These are phyloP conservation scores for Rhizophagus clarus DNA, from an alignment of 192 early-diverging fungal species.

Conservation along the genomic window DNA sequence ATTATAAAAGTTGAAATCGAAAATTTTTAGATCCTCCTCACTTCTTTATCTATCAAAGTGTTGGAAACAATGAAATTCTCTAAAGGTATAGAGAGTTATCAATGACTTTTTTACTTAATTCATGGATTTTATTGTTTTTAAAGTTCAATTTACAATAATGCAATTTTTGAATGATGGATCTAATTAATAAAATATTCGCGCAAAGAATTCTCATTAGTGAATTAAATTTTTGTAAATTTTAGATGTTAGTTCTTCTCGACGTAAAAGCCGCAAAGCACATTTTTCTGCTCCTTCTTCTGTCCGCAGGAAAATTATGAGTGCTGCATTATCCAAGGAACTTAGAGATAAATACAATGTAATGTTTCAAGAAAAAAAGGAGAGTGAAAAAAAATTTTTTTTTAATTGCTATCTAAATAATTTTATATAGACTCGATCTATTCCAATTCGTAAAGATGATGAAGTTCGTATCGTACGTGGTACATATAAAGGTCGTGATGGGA, in stretches of 20 bases:
- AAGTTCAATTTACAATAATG: too few relatives aligned
- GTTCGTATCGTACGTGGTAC: slow-evolving; percentile 93
- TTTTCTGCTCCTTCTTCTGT: slow-evolving; percentile 94
- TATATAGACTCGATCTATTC: slow-evolving; percentile 83
- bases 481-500: slow-evolving; percentile 97
- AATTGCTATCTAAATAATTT: not conserved
- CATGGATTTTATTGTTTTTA: not conserved
- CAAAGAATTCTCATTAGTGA: too few relatives aligned
- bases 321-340: slow-evolving; percentile 97
- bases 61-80: slow-evolving; percentile 13
- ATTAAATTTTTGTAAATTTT: slow-evolving; percentile 21
- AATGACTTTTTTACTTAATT: not conserved
- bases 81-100: slow-evolving; percentile 10
- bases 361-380: too few relatives aligned
- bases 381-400: not conserved
- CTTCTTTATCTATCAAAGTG: not conserved
- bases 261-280: slow-evolving; percentile 98
- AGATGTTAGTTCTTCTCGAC: slow-evolving; percentile 87
- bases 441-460: slow-evolving; percentile 98
- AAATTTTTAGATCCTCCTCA: not conserved
- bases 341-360: slow-evolving; percentile 92
- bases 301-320: slow-evolving; percentile 96
- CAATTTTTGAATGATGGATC: not conserved
- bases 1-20: not conserved
- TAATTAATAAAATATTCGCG: too few relatives aligned